Evolutionary conservation across 2,329 filamentous ascomycete species (phyloP).

Genomic region (Aspergillus flavus): DNA sequence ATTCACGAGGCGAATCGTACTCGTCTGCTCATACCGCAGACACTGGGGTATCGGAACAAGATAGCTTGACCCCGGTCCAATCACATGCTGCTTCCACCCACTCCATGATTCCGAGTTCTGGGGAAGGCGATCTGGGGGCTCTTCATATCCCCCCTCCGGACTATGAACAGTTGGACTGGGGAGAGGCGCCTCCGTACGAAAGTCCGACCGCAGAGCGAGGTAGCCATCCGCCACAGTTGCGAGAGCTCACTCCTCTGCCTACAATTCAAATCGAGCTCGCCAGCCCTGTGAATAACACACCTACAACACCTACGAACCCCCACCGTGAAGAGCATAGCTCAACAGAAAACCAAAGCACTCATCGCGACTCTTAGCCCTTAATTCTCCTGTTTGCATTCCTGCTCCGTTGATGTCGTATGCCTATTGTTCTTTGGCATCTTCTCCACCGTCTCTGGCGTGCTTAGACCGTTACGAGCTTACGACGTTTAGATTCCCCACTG

Average conservation of each 20-base stretch:
- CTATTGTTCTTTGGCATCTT: neutral
- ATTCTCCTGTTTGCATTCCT: neutral
- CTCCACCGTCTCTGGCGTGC: neutral
- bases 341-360: neutral
- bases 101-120: conserved; percentile 26
- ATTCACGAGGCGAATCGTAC: conserved; percentile 37
- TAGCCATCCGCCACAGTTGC: conserved; percentile 20
- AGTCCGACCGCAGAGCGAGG: conserved; percentile 26
- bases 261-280: conserved; percentile 35
- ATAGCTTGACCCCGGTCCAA: conserved; percentile 29
- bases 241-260: conserved; percentile 28
- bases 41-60: conserved; percentile 32
- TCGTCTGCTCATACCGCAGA: conserved; percentile 39
- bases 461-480: neutral
- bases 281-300: conserved; percentile 30
- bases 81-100: conserved; percentile 30
- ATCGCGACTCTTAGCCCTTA: neutral
- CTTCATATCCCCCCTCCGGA: conserved; percentile 43
- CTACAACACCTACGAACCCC: conserved; percentile 25
- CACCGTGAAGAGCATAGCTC: conserved; percentile 12
- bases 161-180: conserved; percentile 47
- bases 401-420: neutral
- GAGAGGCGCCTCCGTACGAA: conserved; percentile 46
- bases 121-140: conserved; percentile 43
- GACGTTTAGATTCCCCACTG: conserved; percentile 7